A percentile compares a stretch with the other conserved stretches of the same genome.
Evolutionary conservation across 2,329 filamentous ascomycete species (phyloP).

Genomic region (Zymoseptoria ardabiliae): DNA sequence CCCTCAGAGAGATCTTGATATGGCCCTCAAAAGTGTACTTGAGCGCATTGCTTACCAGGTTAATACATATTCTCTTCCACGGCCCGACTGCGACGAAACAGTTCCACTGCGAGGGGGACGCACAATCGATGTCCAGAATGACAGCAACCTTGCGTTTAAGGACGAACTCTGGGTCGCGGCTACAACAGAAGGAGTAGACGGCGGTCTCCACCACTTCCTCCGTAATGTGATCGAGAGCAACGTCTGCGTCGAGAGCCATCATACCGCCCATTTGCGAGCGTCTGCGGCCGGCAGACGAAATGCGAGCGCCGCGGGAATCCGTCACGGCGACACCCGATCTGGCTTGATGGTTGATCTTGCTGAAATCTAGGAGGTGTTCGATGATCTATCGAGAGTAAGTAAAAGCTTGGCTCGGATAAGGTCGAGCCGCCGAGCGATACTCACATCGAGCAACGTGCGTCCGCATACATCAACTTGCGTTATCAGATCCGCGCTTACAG

Average conservation of each 20-base stretch:
- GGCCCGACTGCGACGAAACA: constrained; percentile 40
- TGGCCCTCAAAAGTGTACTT: constrained; percentile 41
- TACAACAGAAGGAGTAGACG: constrained; percentile 28
- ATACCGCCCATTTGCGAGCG: constrained; percentile 16
- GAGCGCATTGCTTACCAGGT: constrained; percentile 43
- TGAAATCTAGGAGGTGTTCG: constrained; percentile 38
- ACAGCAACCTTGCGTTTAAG: constrained; percentile 35
- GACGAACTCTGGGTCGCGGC: constrained; percentile 15
- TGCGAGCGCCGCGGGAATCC: constrained; percentile 5
- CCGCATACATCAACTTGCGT: constrained; percentile 46
- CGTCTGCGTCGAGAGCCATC: constrained; percentile 19
- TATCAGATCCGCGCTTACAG: constrained; percentile 36
- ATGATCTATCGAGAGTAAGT: constrained; percentile 32
- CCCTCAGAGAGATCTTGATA: constrained; percentile 31
- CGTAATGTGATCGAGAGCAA: constrained; percentile 41
- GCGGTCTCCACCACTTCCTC: constrained; percentile 52
- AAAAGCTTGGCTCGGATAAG: neutral
- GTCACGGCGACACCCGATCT: constrained; percentile 8
- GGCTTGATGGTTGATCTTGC: constrained; percentile 37
- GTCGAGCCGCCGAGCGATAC: neutral
- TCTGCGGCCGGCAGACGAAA: constrained; percentile 6
- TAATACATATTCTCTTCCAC: constrained; percentile 41
- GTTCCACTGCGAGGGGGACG: constrained; percentile 33
- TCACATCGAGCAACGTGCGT: constrained; percentile 39
- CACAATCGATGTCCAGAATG: constrained; percentile 38